Conservation (phyloP, 2,329 filamentous ascomycete genomes). For the Diaporthe capsici region DNA sequence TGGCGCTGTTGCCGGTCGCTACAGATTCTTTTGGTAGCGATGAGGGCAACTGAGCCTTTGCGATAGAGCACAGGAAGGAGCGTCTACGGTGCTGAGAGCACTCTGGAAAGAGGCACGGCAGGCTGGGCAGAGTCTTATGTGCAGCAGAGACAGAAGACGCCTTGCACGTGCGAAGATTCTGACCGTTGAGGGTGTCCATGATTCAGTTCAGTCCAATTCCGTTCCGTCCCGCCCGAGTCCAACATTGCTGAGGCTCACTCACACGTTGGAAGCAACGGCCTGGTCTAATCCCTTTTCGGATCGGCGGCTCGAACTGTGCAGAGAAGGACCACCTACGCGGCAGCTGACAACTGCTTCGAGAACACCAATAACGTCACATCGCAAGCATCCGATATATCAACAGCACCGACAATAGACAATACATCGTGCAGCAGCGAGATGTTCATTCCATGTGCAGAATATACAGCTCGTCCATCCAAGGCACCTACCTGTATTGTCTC, state of each 20-base stretch:
- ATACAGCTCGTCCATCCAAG: not conserved
- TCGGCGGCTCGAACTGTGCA: not conserved
- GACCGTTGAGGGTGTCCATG: not conserved
- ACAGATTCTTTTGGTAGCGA: not conserved
- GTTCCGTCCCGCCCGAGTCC: slow-evolving; percentile 1
- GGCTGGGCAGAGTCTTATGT: not conserved
- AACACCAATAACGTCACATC: not conserved
- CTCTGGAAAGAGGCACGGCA: not conserved
- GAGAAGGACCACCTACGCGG: not conserved
- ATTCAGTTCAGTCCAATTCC: slow-evolving; percentile 4
- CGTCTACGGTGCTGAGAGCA: not conserved
- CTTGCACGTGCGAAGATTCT: slow-evolving; percentile 6
- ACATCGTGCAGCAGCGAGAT: not conserved
- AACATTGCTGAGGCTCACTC: not conserved
- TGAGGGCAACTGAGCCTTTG: not conserved
- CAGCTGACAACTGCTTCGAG: not conserved
- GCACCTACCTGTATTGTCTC: not conserved
- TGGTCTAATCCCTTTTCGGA: not conserved
- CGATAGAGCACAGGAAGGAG: not conserved
- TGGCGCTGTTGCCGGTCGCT: not conserved
- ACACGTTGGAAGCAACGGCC: slow-evolving; percentile 5
- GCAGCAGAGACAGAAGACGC: not conserved
- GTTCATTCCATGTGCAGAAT: not conserved
- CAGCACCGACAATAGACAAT: not conserved
- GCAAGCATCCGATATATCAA: not conserved